phyloP scores from a whole-genome alignment of 495 filamentous ascomycete genomes.

The Tuber calosporum region DNA sequence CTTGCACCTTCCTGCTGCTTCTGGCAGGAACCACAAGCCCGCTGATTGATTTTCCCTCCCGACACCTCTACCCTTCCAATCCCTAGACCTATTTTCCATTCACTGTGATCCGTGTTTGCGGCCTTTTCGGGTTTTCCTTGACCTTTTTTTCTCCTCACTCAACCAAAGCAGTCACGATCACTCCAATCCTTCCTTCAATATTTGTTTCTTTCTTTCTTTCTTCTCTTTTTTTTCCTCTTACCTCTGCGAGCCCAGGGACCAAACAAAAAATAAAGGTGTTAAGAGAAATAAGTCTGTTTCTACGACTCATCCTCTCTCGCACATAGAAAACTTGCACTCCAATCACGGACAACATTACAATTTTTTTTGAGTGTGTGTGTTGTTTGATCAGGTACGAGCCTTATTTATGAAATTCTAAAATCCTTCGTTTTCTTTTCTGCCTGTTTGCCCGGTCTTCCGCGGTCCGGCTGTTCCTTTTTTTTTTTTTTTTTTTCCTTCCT shows the following conservation, averaged over 20 bases:
- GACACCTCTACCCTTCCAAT: conserved; percentile 24
- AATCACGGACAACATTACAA: neutral
- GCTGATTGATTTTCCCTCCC: conserved; percentile 9
- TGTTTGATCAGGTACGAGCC: conserved; percentile 1
- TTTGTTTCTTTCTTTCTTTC: neutral
- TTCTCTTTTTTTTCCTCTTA: neutral
- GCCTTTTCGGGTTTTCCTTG: conserved; percentile 24
- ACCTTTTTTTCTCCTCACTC: conserved; percentile 25
- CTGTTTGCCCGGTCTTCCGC: conserved; percentile 2
- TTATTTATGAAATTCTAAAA: neutral
- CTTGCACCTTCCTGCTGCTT: neutral
- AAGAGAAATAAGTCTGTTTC: conserved; percentile 24
- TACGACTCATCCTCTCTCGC: conserved; percentile 10
- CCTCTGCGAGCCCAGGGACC: conserved; percentile 22
- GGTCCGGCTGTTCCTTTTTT: neutral
- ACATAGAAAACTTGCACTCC: conserved; percentile 1
- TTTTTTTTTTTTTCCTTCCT: neutral
- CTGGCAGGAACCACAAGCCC: conserved; percentile 11
- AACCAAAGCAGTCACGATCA: conserved; percentile 38
- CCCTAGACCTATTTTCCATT: conserved; percentile 15
- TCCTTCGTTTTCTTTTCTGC: neutral
- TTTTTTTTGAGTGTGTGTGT: neutral
- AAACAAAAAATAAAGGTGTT: conserved; percentile 23
- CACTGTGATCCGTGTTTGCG: conserved; percentile 24
- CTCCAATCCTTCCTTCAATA: conserved; percentile 24